Base-by-base conservation (phyloP, 805 yeast genomes). In the Candida argentea region DNA sequence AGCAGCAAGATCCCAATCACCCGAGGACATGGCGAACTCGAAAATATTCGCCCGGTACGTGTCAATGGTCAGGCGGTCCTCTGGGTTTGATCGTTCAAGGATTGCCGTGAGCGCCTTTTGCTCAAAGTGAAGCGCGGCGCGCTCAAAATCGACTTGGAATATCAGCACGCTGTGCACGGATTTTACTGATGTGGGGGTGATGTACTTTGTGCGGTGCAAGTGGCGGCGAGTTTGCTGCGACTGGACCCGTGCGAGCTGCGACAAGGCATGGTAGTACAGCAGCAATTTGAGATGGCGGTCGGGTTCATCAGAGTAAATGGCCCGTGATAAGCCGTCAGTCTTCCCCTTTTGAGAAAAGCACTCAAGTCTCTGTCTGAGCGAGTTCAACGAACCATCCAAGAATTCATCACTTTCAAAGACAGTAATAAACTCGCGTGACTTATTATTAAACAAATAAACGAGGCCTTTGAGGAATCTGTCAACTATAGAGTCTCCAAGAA, bases 401-500 rank as follows among this genome's bases (percentile, higher is more conserved):
- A 26, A 13, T 13, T 26, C 13, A 11, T 26, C 17, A 15, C 16
- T 20, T 5, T 26, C 17, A 28, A 55, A 55, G 4, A 39, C 38
- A 1, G 38, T 34, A 23, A 37, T 42, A 25, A 48, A 53, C 20
- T 40, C 37, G 2, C 31, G 32, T 5, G 51, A 42, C 12, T 50
- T 49, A 26, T 46, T 37, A 27, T 52, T 55, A 20, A 55, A 46
- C 27, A 57, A 44, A 30, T 48, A 40, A 2, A 57, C 45, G 18
- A 61, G 36, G 3, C 65, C 68, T 16, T 47, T 44, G 24, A 61
- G 48, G 22, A 55, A 52, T 16, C 41, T 33, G 28, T 51, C 52
- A 22, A 51, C 32, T 5, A 42, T 39, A 10, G 34, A 41, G 36
- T 26, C 26, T 6, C 11, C 12, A 23, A 34, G 24, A 19, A 37